A percentile compares a stretch with the other conserved stretches of the same genome.
Conservation (phyloP, 345 rosid species). For the Erucastrum elatum region DNA sequence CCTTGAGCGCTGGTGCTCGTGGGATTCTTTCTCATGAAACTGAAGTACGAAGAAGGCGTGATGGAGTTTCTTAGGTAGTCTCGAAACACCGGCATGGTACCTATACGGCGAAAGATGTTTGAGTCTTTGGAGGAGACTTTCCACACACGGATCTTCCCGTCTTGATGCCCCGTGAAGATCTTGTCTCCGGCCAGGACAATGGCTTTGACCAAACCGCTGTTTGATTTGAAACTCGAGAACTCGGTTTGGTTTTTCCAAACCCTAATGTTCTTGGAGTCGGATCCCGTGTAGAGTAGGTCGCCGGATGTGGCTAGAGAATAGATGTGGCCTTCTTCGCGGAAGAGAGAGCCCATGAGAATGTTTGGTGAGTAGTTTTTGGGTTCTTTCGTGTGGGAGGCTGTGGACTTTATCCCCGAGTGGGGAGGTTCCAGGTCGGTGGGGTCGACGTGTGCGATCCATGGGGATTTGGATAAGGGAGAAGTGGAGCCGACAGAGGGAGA, state of each 20-base stretch:
- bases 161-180: conserved; percentile 88
- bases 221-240: conserved; percentile 75
- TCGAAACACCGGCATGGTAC: conserved; percentile 64
- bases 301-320: conserved; percentile 74
- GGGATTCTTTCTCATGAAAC: conserved; percentile 44
- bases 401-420: neutral
- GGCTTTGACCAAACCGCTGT: conserved; percentile 82
- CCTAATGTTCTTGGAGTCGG: conserved; percentile 84
- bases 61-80: conserved; percentile 62
- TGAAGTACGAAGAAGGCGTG: conserved; percentile 60
- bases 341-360: conserved; percentile 75
- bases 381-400: neutral
- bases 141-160: conserved; percentile 90
- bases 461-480: conserved; percentile 58
- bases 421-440: conserved; percentile 5
- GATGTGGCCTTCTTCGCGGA: conserved; percentile 89
- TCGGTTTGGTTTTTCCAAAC: conserved; percentile 86
- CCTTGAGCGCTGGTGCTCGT: conserved; percentile 49
- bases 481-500: conserved; percentile 28
- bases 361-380: conserved; percentile 38
- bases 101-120: conserved; percentile 52
- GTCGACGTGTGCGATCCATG: conserved; percentile 56
- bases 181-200: conserved; percentile 61
- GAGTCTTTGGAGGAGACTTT: conserved; percentile 52
- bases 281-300: conserved; percentile 78